phyloP scores from a whole-genome alignment of 495 filamentous ascomycete genomes.

The Penicillium maclennaniae region DNA sequence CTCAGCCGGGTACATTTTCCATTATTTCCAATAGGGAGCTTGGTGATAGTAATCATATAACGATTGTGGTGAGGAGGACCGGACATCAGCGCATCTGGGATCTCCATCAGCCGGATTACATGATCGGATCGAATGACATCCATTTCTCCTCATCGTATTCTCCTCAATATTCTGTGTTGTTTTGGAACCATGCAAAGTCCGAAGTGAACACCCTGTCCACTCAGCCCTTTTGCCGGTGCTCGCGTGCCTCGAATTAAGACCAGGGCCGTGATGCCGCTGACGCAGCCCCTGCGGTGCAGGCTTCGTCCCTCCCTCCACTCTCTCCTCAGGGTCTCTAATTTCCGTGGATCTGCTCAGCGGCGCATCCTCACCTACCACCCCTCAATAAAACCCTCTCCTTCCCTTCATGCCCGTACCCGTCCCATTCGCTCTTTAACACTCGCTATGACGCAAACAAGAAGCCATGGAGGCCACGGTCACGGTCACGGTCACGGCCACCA shows the following conservation, averaged over 20 bases:
- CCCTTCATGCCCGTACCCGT: conserved; percentile 23
- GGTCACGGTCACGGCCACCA: conserved; percentile 51
- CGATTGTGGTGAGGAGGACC: not conserved
- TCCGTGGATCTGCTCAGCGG: conserved; percentile 21
- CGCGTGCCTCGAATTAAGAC: conserved; percentile 23
- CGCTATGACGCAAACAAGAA: conserved; percentile 39
- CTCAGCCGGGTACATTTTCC: not conserved
- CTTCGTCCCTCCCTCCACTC: conserved; percentile 38
- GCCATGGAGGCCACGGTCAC: conserved; percentile 31
- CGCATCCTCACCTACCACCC: conserved; percentile 28
- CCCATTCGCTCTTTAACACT: conserved; percentile 16
- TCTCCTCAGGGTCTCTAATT: conserved; percentile 8
- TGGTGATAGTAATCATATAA: not conserved
- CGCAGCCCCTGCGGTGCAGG: conserved; percentile 46
- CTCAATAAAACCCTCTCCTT: conserved; percentile 13
- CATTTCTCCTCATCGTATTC: not conserved
- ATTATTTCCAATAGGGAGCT: not conserved
- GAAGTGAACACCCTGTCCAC: conserved; percentile 25
- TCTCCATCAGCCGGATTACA: conserved; percentile 25
- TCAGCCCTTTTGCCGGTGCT: conserved; percentile 13
- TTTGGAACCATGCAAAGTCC: not conserved
- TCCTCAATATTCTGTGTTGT: not conserved
- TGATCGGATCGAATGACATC: conserved; percentile 18
- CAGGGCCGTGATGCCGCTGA: conserved; percentile 39
- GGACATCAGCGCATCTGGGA: conserved; percentile 21